Conservation (phyloP, 1,284 basidiomycete genomes). For the Rhodotorula mucilaginosa region DNA sequence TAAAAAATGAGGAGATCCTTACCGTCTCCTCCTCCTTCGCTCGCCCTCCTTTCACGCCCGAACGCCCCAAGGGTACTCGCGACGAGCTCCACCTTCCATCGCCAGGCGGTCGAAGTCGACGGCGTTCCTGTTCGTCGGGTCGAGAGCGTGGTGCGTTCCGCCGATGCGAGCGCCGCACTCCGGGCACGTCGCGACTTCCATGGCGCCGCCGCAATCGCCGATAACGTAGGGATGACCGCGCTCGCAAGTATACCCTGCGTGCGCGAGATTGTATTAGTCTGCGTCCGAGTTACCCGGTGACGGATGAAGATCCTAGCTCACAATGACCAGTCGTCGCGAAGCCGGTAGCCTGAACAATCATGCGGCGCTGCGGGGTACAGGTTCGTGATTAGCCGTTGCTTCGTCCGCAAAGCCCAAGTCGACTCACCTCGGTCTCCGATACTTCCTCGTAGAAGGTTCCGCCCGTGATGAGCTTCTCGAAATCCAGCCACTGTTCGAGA, state of each 20-base stretch:
- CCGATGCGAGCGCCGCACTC: conserved; percentile 5
- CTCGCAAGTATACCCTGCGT: conserved; percentile 54
- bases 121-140: not conserved
- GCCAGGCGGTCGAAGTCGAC: not conserved
- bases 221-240: conserved; percentile 59
- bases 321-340: conserved; percentile 13
- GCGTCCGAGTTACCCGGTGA: too few species aligned
- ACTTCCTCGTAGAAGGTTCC: not conserved
- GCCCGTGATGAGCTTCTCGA: not conserved
- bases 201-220: conserved; percentile 44
- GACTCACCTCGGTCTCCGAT: not conserved
- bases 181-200: not conserved
- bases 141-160: not conserved
- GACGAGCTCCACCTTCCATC: not conserved
- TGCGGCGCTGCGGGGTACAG: conserved; percentile 47
- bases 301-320: conserved; percentile 48
- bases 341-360: conserved; percentile 53
- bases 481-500: too few species aligned
- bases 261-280: too few species aligned
- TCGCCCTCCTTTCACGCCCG: too few species aligned
- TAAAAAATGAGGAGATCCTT: too few species aligned
- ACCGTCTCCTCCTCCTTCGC: too few species aligned
- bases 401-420: not conserved
- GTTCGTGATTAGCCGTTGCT: not conserved
- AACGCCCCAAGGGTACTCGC: not conserved